These are phyloP conservation scores for Rhodofomes roseus DNA, from an alignment of 1,284 basidiomycete species.

Conservation along the genomic window DNA sequence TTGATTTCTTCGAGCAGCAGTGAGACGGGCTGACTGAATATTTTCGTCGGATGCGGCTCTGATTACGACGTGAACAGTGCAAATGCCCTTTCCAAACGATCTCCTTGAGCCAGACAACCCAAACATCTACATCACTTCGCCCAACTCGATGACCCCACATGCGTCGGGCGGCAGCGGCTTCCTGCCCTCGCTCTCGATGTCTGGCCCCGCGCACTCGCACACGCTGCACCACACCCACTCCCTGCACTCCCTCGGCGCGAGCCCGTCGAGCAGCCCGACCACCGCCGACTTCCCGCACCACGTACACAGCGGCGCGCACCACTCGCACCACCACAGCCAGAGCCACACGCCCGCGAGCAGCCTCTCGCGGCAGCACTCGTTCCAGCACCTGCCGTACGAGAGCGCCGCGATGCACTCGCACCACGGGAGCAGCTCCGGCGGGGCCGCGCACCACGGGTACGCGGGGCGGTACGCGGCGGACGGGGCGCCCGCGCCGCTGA, in stretches of 20 bases:
- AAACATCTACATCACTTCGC: constrained; percentile 71
- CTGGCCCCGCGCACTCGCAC: constrained; percentile 12
- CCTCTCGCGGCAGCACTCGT: constrained; percentile 55
- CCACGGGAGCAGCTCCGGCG: constrained; percentile 6
- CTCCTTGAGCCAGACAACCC: constrained; percentile 55
- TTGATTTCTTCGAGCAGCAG: neutral
- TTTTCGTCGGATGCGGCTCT: neutral
- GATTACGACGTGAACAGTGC: constrained; percentile 38
- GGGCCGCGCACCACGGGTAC: constrained; percentile 13
- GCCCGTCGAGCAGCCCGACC: constrained; percentile 63
- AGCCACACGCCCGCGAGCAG: constrained; percentile 31
- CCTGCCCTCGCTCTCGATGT: constrained; percentile 24
- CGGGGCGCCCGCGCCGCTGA: constrained; percentile 25
- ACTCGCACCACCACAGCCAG: neutral
- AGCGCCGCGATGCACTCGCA: constrained; percentile 17
- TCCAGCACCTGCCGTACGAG: constrained; percentile 44
- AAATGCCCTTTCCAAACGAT: constrained; percentile 56
- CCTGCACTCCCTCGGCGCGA: constrained; percentile 35
- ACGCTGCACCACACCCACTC: constrained; percentile 22
- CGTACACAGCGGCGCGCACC: constrained; percentile 9
- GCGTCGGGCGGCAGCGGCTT: constrained; percentile 20
- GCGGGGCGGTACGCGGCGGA: constrained; percentile 16
- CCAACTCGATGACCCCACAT: constrained; percentile 38
- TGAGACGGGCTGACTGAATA: neutral
- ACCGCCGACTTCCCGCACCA: constrained; percentile 53